These are phyloP conservation scores for Nigrospora osmanthi DNA, from an alignment of 2,329 filamentous ascomycete species.

Conservation along the genomic window DNA sequence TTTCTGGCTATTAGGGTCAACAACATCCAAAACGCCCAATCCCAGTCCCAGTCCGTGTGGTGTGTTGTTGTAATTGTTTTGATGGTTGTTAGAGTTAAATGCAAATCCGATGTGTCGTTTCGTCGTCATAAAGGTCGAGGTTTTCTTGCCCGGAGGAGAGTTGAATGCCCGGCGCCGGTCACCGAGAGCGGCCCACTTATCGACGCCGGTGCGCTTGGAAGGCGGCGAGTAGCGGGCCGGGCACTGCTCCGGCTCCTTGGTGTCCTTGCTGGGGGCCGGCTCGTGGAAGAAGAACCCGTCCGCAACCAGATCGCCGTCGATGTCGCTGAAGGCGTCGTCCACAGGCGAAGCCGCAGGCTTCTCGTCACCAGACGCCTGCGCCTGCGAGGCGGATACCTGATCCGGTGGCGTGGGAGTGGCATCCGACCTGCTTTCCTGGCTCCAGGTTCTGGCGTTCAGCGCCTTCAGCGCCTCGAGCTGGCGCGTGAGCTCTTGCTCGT, in stretches of 20 bases:
- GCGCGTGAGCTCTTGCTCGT: conserved; percentile 56
- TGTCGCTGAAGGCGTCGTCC: conserved; percentile 33
- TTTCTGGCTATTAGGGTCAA: conserved; percentile 25
- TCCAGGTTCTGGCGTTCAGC: conserved; percentile 71
- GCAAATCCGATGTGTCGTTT: conserved; percentile 31
- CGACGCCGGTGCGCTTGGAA: conserved; percentile 54
- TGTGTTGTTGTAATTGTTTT: background rate
- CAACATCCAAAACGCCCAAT: conserved; percentile 38
- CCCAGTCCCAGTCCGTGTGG: conserved; percentile 14
- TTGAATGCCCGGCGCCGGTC: conserved; percentile 68
- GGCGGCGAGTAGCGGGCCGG: conserved; percentile 53
- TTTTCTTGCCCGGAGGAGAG: conserved; percentile 41
- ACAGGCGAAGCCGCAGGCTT: conserved; percentile 27
- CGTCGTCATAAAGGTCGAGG: conserved; percentile 34
- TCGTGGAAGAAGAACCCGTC: conserved; percentile 72
- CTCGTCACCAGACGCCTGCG: conserved; percentile 32
- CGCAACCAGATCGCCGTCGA: conserved; percentile 58
- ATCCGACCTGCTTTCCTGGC: conserved; percentile 59
- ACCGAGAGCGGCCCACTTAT: conserved; percentile 87
- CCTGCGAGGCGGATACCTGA: conserved; percentile 34
- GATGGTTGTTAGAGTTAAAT: conserved; percentile 23
- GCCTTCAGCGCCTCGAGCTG: conserved; percentile 54
- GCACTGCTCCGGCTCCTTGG: conserved; percentile 23
- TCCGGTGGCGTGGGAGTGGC: conserved; percentile 23
- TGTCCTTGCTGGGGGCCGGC: conserved; percentile 24